A percentile compares a stretch with the other conserved stretches of the same genome.
phyloP scores from a whole-genome alignment of 2,329 filamentous ascomycete species.

The Venturia carpophila region DNA sequence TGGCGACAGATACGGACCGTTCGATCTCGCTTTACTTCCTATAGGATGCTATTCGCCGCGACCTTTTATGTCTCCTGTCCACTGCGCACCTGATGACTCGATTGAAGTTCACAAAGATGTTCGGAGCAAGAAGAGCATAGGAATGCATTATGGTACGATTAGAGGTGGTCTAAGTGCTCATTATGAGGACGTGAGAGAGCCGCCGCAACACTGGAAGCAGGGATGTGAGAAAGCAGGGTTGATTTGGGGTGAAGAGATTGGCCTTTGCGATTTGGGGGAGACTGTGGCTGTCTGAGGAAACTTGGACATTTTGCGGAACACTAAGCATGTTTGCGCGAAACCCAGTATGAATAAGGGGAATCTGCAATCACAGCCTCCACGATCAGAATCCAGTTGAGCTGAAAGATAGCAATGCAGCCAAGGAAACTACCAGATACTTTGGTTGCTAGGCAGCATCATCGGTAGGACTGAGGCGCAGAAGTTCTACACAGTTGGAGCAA shows the following conservation, averaged over 20 bases:
- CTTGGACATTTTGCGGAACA: neutral
- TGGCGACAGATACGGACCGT: constrained; percentile 39
- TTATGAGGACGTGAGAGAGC: constrained; percentile 44
- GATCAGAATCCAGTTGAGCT: neutral
- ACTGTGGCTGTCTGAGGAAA: constrained; percentile 34
- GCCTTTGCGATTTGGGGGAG: constrained; percentile 40
- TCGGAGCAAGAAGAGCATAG: constrained; percentile 40
- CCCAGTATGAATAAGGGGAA: neutral
- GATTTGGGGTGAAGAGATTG: constrained; percentile 32
- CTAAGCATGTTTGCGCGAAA: neutral
- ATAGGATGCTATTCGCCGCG: constrained; percentile 43
- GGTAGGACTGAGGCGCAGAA: neutral
- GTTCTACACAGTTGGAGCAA: neutral
- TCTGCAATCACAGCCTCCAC: neutral
- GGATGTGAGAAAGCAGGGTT: constrained; percentile 37
- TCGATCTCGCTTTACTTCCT: constrained; percentile 43
- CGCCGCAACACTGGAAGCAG: constrained; percentile 38
- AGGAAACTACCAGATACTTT: neutral
- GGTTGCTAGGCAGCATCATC: neutral
- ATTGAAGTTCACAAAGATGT: constrained; percentile 42
- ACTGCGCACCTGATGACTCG: constrained; percentile 42
- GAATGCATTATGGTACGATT: constrained; percentile 47
- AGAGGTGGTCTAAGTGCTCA: constrained; percentile 37
- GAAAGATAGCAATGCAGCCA: neutral
- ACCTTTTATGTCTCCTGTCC: constrained; percentile 38